phyloP scores from a whole-genome alignment of 768 basidiomycete species.

The Xerocomellus intermedius region DNA sequence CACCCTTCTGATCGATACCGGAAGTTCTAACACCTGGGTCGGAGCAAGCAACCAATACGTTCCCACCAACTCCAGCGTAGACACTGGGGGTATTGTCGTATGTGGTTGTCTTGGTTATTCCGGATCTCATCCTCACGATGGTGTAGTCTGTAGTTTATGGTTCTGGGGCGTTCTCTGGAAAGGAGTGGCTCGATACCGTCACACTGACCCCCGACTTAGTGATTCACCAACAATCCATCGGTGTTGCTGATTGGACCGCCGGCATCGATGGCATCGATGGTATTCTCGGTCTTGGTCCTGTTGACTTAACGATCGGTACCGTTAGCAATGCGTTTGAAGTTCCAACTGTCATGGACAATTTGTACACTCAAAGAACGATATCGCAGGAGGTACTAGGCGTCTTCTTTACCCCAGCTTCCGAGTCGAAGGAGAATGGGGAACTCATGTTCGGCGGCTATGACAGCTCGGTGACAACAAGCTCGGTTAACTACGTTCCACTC shows the following conservation, averaged over 20 bases:
- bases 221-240: slow-evolving; percentile 32
- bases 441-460: slow-evolving; percentile 31
- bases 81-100: too few relatives aligned
- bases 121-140: too few relatives aligned
- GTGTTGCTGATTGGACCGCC: slow-evolving; percentile 28
- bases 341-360: slow-evolving; percentile 38
- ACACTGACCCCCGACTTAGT: slow-evolving; percentile 3
- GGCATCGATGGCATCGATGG: slow-evolving; percentile 38
- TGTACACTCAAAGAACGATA: slow-evolving; percentile 31
- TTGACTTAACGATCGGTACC: slow-evolving; percentile 32
- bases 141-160: too few relatives aligned
- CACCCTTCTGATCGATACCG: too few relatives aligned
- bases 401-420: slow-evolving; percentile 29
- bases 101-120: too few relatives aligned
- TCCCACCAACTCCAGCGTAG: too few relatives aligned
- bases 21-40: too few relatives aligned
- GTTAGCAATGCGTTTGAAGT: slow-evolving; percentile 14
- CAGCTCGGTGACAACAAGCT: slow-evolving; percentile 13
- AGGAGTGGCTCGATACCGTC: slow-evolving; percentile 17
- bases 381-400: slow-evolving; percentile 29
- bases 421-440: slow-evolving; percentile 18
- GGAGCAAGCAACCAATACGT: too few relatives aligned
- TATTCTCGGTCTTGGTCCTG: slow-evolving; percentile 39
- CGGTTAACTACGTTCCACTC: slow-evolving; percentile 26
- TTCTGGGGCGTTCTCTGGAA: background rate